These are phyloP conservation scores for Puccinia hordei DNA, from an alignment of 1,284 basidiomycete genomes.

Conservation along the genomic window DNA sequence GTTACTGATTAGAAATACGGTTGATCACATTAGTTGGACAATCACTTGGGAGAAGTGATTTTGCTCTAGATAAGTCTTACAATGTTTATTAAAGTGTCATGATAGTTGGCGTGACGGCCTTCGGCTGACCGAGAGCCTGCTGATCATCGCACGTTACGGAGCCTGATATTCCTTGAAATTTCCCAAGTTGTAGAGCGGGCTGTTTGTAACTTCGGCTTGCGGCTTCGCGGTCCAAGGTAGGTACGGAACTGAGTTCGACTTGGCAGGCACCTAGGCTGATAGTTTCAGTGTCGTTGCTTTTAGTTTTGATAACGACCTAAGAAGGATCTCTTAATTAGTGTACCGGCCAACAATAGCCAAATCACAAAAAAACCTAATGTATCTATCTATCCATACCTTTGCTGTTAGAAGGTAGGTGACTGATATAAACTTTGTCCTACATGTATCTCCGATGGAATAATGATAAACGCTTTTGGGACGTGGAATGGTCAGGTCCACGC, in stretches of 20 bases:
- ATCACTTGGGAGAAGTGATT: not conserved
- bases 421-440: slow-evolving; percentile 29
- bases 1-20: not conserved
- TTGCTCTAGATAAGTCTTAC: not conserved
- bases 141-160: not conserved
- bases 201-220: slow-evolving; percentile 13
- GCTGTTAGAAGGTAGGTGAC: slow-evolving; percentile 21
- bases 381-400: slow-evolving; percentile 13
- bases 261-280: slow-evolving; percentile 8
- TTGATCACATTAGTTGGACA: no score
- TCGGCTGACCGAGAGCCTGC: not conserved
- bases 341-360: not conserved
- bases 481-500: slow-evolving; percentile 21
- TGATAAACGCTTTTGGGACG: slow-evolving; percentile 32
- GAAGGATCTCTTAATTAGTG: not conserved
- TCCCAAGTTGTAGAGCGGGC: not conserved
- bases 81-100: not conserved
- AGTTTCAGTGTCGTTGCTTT: slow-evolving; percentile 19
- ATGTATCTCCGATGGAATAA: slow-evolving; percentile 45
- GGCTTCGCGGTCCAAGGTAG: slow-evolving; percentile 16
- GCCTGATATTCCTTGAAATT: not conserved
- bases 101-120: not conserved
- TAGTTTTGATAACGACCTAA: slow-evolving; percentile 35
- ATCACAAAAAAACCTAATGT: not conserved
- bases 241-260: slow-evolving; percentile 28